phyloP scores from a whole-genome alignment of 768 basidiomycete species.

The Kwoniella shandongensis region DNA sequence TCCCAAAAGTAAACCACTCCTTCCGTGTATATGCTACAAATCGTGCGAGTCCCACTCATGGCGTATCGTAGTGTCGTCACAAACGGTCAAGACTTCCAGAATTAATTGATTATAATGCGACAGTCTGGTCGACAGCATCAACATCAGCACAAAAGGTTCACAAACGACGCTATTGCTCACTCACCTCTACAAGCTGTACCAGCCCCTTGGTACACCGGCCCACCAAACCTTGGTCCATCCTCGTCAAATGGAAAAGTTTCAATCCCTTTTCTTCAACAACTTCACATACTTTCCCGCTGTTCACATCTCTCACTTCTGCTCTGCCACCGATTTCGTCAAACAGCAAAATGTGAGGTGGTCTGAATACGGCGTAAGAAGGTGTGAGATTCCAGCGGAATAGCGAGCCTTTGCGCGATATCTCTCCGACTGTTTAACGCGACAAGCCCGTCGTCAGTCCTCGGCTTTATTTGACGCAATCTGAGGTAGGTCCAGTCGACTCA shows the following conservation, averaged over 20 bases:
- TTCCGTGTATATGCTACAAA: background rate
- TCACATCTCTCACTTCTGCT: conserved; percentile 40
- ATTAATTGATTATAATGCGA: background rate
- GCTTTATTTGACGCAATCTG: background rate
- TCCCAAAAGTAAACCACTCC: background rate
- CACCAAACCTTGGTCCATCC: conserved; percentile 33
- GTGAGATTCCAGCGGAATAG: conserved; percentile 44
- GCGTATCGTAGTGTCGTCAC: background rate
- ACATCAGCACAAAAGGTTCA: too few relatives aligned
- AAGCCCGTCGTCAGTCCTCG: too few relatives aligned
- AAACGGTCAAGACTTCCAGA: background rate
- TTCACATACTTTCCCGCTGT: conserved; percentile 39
- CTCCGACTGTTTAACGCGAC: conserved; percentile 27
- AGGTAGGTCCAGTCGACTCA: conserved; percentile 20
- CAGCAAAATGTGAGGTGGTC: conserved; percentile 34
- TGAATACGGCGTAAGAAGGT: conserved; percentile 36
- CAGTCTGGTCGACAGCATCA: too few relatives aligned
- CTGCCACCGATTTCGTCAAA: conserved; percentile 37
- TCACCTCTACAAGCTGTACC: conserved; percentile 43
- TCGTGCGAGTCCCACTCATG: background rate
- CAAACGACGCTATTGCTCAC: background rate
- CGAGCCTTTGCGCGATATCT: conserved; percentile 32
- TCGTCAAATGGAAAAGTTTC: conserved; percentile 19
- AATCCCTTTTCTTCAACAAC: conserved; percentile 36
- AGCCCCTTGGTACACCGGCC: conserved; percentile 26